phyloP scores from a whole-genome alignment of 2,329 filamentous ascomycete genomes.

The Colletotrichum coccodes region DNA sequence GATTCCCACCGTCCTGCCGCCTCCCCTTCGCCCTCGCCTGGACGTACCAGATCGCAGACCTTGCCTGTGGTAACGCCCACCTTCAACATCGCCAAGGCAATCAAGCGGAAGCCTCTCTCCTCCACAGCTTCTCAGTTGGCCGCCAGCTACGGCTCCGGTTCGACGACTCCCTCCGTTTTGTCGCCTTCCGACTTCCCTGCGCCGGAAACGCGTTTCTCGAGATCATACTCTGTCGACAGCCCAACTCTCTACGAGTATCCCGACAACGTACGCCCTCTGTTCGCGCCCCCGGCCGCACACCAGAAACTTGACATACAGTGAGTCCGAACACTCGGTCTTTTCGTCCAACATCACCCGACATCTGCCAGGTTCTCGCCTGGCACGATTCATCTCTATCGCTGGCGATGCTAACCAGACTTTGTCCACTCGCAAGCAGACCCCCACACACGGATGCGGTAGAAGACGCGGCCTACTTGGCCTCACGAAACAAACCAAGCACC shows the following conservation, averaged over 20 bases:
- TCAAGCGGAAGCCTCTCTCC: slow-evolving; percentile 72
- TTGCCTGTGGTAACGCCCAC: slow-evolving; percentile 25
- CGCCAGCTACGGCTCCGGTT: slow-evolving; percentile 56
- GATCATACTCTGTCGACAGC: slow-evolving; percentile 67
- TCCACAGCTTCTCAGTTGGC: slow-evolving; percentile 62
- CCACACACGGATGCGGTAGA: slow-evolving; percentile 16
- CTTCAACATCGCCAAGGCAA: slow-evolving; percentile 37
- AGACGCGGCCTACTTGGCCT: slow-evolving; percentile 37
- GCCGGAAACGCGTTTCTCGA: slow-evolving; percentile 64
- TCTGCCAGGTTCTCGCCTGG: slow-evolving; percentile 2
- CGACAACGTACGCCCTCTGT: slow-evolving; percentile 31
- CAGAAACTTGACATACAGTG: slow-evolving; percentile 29
- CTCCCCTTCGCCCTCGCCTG: slow-evolving; percentile 34
- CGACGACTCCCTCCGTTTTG: slow-evolving; percentile 34
- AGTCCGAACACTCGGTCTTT: slow-evolving; percentile 20
- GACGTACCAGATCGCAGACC: slow-evolving; percentile 33
- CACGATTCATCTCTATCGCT: background rate
- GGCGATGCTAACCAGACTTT: slow-evolving; percentile 9
- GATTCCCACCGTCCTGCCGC: slow-evolving; percentile 29
- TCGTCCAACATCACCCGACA: background rate
- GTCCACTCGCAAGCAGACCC: slow-evolving; percentile 22
- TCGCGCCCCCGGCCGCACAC: slow-evolving; percentile 28
- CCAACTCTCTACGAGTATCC: slow-evolving; percentile 71
- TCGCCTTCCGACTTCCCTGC: slow-evolving; percentile 54
- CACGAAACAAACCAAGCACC: slow-evolving; percentile 51